Base-by-base conservation (phyloP, 2,329 filamentous ascomycete species). In the Beauveria caledonica region DNA sequence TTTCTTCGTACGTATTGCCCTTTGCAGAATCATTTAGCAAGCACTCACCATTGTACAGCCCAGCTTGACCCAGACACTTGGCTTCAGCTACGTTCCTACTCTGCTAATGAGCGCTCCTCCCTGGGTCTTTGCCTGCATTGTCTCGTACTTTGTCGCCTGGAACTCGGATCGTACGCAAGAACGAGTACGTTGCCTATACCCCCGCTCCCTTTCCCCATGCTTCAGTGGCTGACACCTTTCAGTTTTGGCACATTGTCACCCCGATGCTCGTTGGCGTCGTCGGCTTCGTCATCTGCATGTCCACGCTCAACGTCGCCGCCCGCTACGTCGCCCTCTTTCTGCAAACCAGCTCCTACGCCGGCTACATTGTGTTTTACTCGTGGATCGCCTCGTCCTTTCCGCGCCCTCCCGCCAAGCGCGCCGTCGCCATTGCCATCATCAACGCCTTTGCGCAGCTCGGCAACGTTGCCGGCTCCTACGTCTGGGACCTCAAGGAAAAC, bases 281-380 rank as follows among this genome's bases (percentile, higher is more conserved):
- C 9, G 83, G 82, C 21, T 85, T 85, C 70, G 67, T 85, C 68
- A 85, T 86, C 66, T 79, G 77, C 71, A 85, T 85, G 79, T 77
- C 78, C 2, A 85, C 82, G 0, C 68, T 77, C 27, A 83, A 82
- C 65, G 71, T 77, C 1, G 81, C 80, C 2, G 82, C 80, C 7
- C 81, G 83, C 56, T 86, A 86, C 69, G 69, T 85, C 5, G 82
- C 83, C 1, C 77, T 86, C 17, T 86, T 86, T 72, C 74, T 86
- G 0, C 81, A 84, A 66, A 78, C 83, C 0, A 76, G 75, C 33
- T 79, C 81, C 2, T 86, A 86, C 63, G 81, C 82, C 0, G 81
- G 80, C 25, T 81, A 80, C 71, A 82, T 83, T 67, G 80, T 83
- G 55, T 80, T 82, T 63, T 82, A 82, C 69, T 81, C 80, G 0